Evolutionary conservation across 2,329 filamentous ascomycete genomes (phyloP), one percentile per base, ranked within the genome.

Genomic region (Xenoacremonium recifei): DNA sequence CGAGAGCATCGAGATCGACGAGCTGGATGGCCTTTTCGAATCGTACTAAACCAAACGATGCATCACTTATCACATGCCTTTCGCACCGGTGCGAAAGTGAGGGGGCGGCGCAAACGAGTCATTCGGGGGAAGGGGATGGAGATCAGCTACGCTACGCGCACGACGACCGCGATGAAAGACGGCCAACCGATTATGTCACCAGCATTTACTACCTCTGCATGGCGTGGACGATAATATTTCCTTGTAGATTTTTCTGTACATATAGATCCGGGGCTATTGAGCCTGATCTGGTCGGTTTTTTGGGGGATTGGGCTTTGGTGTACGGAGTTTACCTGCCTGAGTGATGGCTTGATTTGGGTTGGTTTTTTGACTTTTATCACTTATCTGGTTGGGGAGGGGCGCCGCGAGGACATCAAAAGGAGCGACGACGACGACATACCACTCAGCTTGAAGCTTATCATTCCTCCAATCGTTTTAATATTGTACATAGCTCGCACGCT

Each of bases 1-100:
- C 2, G 93, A 97, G 70, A 87, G 83, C 51, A 85, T 97, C 54
- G 90, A 95, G 64, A 80, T 97, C 36, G 89, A 96, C 35, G 93
- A 99, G 72, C 82, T 97, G 18, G 92, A 97, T 60, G 82, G 87
- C 55, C 79, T 96, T 63, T 80, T 96, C 58, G 84, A 87, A 60
- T 84, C 80, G 53, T 89, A 82, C 64, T 89, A 69, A 76, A 40
- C 45, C n/a, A n/a, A n/a, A n/a, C n/a, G n/a, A n/a, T n/a, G n/a
- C n/a, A n/a, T n/a, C n/a, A n/a, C n/a, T n/a, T n/a, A n/a, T n/a
- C n/a, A n/a, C n/a, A n/a, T n/a, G n/a, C n/a, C n/a, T n/a, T n/a
- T n/a, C n/a, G n/a, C n/a, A n/a, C n/a, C n/a, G n/a, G n/a, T n/a
- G n/a, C n/a, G n/a, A n/a, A n/a, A n/a, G n/a, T n/a, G n/a, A n/a